Base-by-base conservation (phyloP, 2,329 filamentous ascomycete species). In the Aspergillus amoenus region DNA sequence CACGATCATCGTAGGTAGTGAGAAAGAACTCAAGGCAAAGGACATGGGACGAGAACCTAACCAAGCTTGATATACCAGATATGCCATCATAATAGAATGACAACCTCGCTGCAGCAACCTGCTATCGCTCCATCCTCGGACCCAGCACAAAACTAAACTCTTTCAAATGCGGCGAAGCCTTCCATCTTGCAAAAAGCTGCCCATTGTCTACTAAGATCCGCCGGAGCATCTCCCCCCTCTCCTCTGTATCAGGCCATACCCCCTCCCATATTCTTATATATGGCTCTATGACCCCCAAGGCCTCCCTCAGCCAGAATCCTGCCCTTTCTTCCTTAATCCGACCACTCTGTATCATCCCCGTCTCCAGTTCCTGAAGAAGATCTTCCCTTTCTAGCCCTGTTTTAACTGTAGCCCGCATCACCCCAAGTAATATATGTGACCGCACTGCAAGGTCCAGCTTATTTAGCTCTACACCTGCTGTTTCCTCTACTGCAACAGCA, bases 131-230 rank as follows among this genome's bases (percentile, higher is more conserved):
- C 9, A 30, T n/a, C 30, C 21, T 21, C 21, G 61, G 57, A 40
- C 55, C 53, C 52, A 65, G 58, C 58, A 24, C 57, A 58, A 64
- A 65, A 61, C 12, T 53, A 45, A 64, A 64, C 60, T 62, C 52
- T 48, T 60, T 62, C 42, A 52, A 58, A 58, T 52, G 42, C 32
- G 56, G 58, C 30, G 61, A 62, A 42, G 52, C 22, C 52, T 43
- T 64, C 59, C 62, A 66, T 18, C 62, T 51, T 56, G 62, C 64
- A 66, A 66, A 64, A 51, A 66, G 64, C 59, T 66, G 64, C 52
- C 45, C 57, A 63, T 66, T 64, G 54, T 66, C 64, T 50, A 64
- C 52, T 56, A 66, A 58, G 55, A 66, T 66, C 56, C 21, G 62
- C 62, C 45, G 59, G 37, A 66, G 56, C 45, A 62, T 54, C 59